Base-by-base conservation (phyloP, 768 basidiomycete species). In the Termitomyces titanicus region DNA sequence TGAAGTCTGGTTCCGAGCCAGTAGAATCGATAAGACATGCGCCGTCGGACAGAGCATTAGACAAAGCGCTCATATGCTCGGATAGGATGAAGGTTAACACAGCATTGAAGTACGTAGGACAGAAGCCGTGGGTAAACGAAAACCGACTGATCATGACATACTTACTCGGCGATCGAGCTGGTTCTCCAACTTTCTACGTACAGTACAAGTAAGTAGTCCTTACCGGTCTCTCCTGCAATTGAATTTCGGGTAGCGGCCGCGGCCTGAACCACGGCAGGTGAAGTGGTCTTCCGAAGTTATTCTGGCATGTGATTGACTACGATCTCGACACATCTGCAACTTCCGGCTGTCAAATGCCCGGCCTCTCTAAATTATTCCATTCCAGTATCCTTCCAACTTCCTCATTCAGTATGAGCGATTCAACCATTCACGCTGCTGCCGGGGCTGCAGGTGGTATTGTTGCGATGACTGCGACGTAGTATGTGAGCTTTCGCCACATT, bases 381-480 rank as follows among this genome's bases (percentile, higher is more conserved):
- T 33, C 40, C 35, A 39, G 20, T 12, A 27, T 25, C 15, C 29
- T 22, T 38, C 47, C 33, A 29, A 31, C 27, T 13, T 46, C 29
- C 24, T 44, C 34, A 13, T 43, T 17, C 33, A 68, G 48, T 42
- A 84, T 86, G 82, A 82, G 78, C 56, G 92, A 98, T 70, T 92
- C 92, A 46, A 72, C 84, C 13, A 88, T 97, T 27, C 94, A 98
- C 63, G 82, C 95, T 35, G 64, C 90, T 12, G 91, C 95, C 17
- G 97, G 97, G 12, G 93, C 94, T 17, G 82, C 87, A 1, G 95
- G 93, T 46, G 96, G 96, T 24, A 88, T 96, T 63, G 69, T 79
- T 20, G 93, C 96, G 22, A 97, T 98, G 94, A 80, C 83, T n/a
- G 84, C 79, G 34, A 94, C 90, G 51, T 92, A 92, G 94, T 89